Evolutionary conservation across 345 rosid species (phyloP).

Genomic region (Adansonia digitata): DNA sequence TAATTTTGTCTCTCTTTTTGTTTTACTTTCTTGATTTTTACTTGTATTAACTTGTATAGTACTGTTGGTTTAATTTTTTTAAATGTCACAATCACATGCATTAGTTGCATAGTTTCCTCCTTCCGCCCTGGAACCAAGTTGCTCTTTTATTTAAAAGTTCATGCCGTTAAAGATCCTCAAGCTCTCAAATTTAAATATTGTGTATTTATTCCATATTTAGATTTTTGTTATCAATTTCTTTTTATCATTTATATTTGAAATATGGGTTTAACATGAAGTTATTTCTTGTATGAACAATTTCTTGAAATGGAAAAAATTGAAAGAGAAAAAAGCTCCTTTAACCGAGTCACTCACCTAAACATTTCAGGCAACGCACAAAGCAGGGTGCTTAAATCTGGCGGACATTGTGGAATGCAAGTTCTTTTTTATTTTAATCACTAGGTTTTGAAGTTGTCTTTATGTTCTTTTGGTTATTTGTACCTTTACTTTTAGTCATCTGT

Average conservation of each 20-base stretch:
- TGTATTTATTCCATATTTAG: background rate
- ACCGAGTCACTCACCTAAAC: slow-evolving; percentile 79
- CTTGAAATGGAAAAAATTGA: slow-evolving; percentile 84
- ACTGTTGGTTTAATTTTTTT: background rate
- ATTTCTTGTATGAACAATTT: slow-evolving; percentile 21
- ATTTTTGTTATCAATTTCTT: background rate
- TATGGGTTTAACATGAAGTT: background rate
- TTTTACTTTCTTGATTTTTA: background rate
- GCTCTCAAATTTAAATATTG: too few species aligned
- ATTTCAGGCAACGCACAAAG: slow-evolving; percentile 83
- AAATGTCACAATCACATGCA: background rate
- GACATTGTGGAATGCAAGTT: slow-evolving; percentile 91
- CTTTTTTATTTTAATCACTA: too few species aligned
- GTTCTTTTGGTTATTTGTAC: too few species aligned
- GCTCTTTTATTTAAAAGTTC: background rate
- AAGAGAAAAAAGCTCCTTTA: slow-evolving; percentile 87
- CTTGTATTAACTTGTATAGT: background rate
- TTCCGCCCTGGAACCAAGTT: background rate
- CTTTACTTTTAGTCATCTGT: too few species aligned
- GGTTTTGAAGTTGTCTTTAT: too few species aligned
- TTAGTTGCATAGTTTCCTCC: background rate
- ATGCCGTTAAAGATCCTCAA: background rate
- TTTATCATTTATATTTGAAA: slow-evolving; percentile 1
- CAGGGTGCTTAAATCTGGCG: slow-evolving; percentile 85
- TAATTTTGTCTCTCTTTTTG: background rate